phyloP scores from a whole-genome alignment of 768 basidiomycete species.

The Leccinum longicurvipes region DNA sequence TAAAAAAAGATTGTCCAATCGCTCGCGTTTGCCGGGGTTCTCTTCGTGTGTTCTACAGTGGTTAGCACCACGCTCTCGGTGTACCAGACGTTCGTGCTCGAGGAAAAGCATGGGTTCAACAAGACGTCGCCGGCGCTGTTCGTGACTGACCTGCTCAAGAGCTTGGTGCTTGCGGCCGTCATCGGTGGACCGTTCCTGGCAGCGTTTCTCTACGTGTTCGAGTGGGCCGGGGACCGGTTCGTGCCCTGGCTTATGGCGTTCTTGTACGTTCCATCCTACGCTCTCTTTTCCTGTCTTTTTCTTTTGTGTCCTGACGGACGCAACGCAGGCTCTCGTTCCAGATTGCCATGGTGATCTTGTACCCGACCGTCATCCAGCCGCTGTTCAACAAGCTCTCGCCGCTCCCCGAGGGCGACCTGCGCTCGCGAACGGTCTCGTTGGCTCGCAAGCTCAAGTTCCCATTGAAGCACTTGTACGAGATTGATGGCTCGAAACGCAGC shows the following conservation, averaged over 20 bases:
- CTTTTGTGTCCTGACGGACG: background rate
- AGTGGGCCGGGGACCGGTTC: conserved; percentile 91
- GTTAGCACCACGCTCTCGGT: conserved; percentile 72
- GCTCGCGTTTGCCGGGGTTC: conserved; percentile 65
- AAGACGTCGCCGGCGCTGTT: conserved; percentile 81
- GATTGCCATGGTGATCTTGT: conserved; percentile 76
- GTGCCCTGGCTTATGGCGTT: conserved; percentile 93
- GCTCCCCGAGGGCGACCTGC: conserved; percentile 71
- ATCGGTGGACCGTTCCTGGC: conserved; percentile 86
- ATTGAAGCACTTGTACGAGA: conserved; percentile 91
- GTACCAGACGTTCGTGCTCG: conserved; percentile 91
- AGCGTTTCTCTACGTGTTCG: conserved; percentile 83
- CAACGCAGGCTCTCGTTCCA: conserved; percentile 70
- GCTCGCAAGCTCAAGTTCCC: conserved; percentile 88
- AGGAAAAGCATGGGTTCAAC: conserved; percentile 96
- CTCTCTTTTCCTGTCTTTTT: background rate
- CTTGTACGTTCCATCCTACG: conserved; percentile 52
- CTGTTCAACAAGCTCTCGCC: conserved; percentile 97
- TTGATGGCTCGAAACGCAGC: conserved; percentile 94
- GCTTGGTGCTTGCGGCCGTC: conserved; percentile 64
- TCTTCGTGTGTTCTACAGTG: conserved; percentile 63
- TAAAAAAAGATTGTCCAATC: conserved; percentile 72
- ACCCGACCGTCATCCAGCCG: conserved; percentile 88
- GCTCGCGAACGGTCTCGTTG: conserved; percentile 71
- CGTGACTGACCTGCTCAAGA: conserved; percentile 76